Evolutionary conservation across 225 moss, liverwort and hornwort genomes (phyloP).

Genomic region (Takakia lepidozioides): DNA sequence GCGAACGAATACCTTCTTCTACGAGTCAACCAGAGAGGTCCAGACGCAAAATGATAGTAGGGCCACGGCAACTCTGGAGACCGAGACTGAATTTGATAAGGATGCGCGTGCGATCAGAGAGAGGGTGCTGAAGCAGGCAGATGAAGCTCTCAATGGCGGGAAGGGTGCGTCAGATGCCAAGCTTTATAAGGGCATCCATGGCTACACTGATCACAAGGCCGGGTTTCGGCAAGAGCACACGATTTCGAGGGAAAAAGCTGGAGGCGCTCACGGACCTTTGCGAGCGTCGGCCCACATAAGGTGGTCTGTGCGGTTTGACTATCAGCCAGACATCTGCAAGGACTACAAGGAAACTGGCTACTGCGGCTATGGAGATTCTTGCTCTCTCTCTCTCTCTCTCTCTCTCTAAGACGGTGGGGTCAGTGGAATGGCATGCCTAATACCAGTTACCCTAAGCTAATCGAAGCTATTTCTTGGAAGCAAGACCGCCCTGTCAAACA

Average conservation of each 20-base stretch:
- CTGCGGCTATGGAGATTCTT: conserved; percentile 90
- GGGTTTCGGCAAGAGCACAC: conserved; percentile 91
- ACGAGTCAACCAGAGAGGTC: conserved; percentile 61
- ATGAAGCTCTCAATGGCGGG: conserved; percentile 64
- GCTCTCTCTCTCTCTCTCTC: no score
- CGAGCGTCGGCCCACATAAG: conserved; percentile 85
- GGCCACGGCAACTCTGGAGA: conserved; percentile 82
- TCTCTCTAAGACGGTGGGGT: conserved; percentile 95
- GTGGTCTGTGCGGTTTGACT: conserved; percentile 84
- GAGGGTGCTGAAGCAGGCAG: conserved; percentile 72
- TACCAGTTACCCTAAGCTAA: no score
- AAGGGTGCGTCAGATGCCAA: conserved; percentile 32
- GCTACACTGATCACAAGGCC: conserved; percentile 84
- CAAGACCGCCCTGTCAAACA: conserved; percentile 78
- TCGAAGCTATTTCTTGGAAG: no score
- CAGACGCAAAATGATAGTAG: conserved; percentile 78
- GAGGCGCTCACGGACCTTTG: conserved; percentile 90
- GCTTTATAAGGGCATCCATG: conserved; percentile 80
- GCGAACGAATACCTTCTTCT: conserved; percentile 46
- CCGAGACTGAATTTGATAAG: conserved; percentile 81
- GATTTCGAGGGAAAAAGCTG: conserved; percentile 88
- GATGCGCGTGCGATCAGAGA: conserved; percentile 87
- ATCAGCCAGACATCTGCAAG: conserved; percentile 98
- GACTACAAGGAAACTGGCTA: conserved; percentile 98
- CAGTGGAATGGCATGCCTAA: conserved; percentile 91